Evolutionary conservation across 768 basidiomycete species (phyloP), one percentile per base, ranked within the genome.

Genomic region (Lactarius sanguifluus): DNA sequence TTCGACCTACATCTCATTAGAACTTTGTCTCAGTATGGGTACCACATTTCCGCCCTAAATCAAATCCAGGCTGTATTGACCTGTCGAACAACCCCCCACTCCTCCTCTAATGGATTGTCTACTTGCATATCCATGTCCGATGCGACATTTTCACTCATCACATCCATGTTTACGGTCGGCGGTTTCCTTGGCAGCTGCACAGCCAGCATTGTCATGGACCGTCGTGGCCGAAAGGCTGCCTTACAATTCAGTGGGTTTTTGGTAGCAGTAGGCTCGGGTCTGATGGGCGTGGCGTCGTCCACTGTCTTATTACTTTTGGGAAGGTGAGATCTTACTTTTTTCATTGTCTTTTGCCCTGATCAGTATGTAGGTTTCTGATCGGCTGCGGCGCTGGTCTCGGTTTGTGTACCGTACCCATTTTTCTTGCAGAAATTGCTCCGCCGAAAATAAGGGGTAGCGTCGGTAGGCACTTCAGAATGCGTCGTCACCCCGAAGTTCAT

Each of bases 41-140:
- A 91, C 76, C 93, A 96, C 75, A 92, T 94, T 50, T 91, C 94
- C 1, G 89, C 89, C 18, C 83, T 98, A 66, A 98, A 98, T 75
- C 94, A 95, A 74, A 87, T 96, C 30, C 87, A 92, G 73, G 83
- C 83, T 5, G 86, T 89, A 52, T 74, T 95, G 64, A 92, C 90
- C 3, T 96, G 94, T 78, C 82, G 83, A 59, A 69, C 75, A 38
- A 68, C 72, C 56, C 36, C 65, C 32, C 28, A 60, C 59, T 1
- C 75, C 61, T 56, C 59, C 15, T 68, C 73, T 56, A 75, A 79
- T 71, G 79, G 78, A 12, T 78, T 92, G 10, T 85, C 91, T 2
- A 81, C 86, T 41, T 96, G 95, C 78, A 87, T 96, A 38, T 84
- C 84, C 6, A 91, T 97, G 87, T 85, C 86, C 38, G 81, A 91